Evolutionary conservation across 345 rosid genomes (phyloP).

Genomic region (Murraya paniculata): DNA sequence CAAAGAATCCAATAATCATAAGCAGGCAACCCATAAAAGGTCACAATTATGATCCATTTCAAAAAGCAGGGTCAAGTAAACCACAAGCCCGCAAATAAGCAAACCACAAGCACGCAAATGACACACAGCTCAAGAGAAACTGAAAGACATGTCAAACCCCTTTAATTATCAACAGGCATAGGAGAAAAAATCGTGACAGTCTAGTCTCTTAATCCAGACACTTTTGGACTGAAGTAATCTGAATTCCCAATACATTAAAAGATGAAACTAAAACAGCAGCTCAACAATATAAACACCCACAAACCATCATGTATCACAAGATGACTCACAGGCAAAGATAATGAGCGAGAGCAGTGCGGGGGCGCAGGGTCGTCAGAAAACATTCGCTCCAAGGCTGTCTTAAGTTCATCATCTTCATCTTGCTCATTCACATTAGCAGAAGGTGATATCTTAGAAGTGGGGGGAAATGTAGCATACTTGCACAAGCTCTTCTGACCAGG

Average conservation of each 20-base stretch:
- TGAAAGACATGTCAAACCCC: not conserved
- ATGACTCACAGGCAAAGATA: slow-evolving; percentile 39
- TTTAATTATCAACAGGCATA: not conserved
- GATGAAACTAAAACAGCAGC: not conserved
- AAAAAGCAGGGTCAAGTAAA: not conserved
- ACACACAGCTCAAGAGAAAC: not conserved
- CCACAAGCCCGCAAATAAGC: not conserved
- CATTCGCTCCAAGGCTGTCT: slow-evolving; percentile 30
- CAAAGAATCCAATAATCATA: not conserved
- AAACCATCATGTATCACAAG: not conserved
- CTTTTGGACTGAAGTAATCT: not conserved
- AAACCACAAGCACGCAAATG: not conserved
- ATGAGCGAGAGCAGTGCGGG: slow-evolving; percentile 2
- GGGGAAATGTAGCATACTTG: slow-evolving; percentile 29
- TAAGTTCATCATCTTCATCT: slow-evolving; percentile 35
- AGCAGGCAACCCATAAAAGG: not conserved
- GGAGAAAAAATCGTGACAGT: not conserved
- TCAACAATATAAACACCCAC: slow-evolving; percentile 4
- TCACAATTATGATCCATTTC: not conserved
- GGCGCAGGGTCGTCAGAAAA: slow-evolving; percentile 29
- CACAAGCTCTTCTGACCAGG: slow-evolving; percentile 21
- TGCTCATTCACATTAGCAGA: slow-evolving; percentile 25
- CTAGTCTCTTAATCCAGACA: not conserved
- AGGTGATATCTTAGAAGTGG: slow-evolving; percentile 12
- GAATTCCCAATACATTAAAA: not conserved